Conservation (phyloP, 495 filamentous ascomycete genomes). For the Neurospora cerealis region DNA sequence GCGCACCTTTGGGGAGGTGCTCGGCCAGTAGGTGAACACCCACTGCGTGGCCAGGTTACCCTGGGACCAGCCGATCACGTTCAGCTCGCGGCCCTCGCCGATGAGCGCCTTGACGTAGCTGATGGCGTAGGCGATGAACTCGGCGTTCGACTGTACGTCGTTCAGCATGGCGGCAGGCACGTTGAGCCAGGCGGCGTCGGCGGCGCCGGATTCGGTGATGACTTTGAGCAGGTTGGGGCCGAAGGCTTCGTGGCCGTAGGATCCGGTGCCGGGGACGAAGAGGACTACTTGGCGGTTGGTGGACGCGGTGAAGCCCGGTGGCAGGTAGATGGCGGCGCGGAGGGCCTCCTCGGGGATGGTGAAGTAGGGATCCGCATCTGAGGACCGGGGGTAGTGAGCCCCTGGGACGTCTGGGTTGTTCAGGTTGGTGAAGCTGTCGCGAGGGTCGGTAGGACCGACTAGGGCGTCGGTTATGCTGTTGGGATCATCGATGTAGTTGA, state of each 20-base stretch:
- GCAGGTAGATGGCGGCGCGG: not conserved
- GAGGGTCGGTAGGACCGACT: not conserved
- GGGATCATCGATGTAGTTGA: not conserved
- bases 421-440: not conserved
- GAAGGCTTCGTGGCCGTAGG: conserved; percentile 28
- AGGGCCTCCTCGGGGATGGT: not conserved
- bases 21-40: conserved; percentile 46
- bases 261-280: conserved; percentile 38
- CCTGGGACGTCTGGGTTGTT: not conserved
- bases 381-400: not conserved
- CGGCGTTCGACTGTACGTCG: conserved; percentile 35
- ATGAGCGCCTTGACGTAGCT: conserved; percentile 34
- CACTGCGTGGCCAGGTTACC: conserved; percentile 39
- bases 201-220: conserved; percentile 16
- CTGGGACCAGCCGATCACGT: conserved; percentile 41
- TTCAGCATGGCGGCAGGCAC: conserved; percentile 28
- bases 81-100: conserved; percentile 18
- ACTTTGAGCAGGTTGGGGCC: conserved; percentile 36
- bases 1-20: conserved; percentile 21
- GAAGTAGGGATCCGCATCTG: not conserved
- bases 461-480: not conserved
- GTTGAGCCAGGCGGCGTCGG: conserved; percentile 42
- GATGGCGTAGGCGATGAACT: conserved; percentile 33
- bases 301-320: not conserved
- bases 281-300: conserved; percentile 13